These are phyloP conservation scores for Casuarina glauca DNA, from an alignment of 306 rosid genomes.

Conservation along the genomic window DNA sequence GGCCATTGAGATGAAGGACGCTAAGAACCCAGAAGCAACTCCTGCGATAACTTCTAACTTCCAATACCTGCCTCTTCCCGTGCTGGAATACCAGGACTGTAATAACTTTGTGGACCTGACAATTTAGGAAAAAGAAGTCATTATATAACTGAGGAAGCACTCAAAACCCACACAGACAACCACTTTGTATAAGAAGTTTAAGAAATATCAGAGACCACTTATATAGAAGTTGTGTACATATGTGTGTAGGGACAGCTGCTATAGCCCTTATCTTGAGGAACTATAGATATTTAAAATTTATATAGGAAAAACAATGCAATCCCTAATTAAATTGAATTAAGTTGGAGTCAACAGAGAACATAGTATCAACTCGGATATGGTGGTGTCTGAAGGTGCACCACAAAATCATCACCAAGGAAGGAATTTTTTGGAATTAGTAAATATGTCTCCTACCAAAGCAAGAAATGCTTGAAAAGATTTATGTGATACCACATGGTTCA, in stretches of 20 bases:
- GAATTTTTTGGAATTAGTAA: background rate
- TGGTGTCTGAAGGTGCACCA: background rate
- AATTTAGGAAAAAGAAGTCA: conserved; percentile 24
- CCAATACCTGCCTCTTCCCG: conserved; percentile 46
- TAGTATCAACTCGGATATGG: background rate
- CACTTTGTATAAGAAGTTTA: too few species aligned
- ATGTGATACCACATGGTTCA: background rate
- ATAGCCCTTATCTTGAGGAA: too few species aligned
- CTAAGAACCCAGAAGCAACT: conserved; percentile 58
- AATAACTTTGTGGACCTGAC: conserved; percentile 65
- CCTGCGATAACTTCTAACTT: conserved; percentile 76
- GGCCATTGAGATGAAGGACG: conserved; percentile 67
- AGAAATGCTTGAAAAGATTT: background rate
- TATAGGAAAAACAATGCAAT: too few species aligned
- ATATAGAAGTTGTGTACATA: too few species aligned
- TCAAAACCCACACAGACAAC: background rate
- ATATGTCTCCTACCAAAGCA: background rate
- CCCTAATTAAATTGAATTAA: background rate
- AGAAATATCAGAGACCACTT: too few species aligned
- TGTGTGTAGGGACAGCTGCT: too few species aligned
- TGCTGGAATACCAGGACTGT: conserved; percentile 49
- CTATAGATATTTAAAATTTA: too few species aligned
- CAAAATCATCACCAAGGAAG: background rate
- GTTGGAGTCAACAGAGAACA: background rate
- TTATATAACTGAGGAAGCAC: conserved; percentile 17